Conservation (phyloP, 2,329 filamentous ascomycete species). For the Fusarium pseudoanthophilum region DNA sequence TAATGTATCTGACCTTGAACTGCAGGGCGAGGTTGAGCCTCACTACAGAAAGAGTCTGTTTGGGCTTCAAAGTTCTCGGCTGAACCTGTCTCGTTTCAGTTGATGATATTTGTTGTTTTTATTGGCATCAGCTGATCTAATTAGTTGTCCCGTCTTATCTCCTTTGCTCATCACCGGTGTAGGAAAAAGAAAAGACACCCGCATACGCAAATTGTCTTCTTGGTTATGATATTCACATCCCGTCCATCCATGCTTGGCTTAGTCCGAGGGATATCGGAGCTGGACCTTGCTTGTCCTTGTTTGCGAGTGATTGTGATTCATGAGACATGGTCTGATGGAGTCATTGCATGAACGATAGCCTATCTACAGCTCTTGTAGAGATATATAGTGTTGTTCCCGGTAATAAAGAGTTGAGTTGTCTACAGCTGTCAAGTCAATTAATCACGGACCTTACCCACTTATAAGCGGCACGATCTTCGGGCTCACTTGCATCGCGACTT, state of each 20-base stretch:
- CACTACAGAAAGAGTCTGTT: not conserved
- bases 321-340: not conserved
- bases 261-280: not conserved
- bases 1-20: not conserved
- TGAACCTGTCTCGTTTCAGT: not conserved
- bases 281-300: not conserved
- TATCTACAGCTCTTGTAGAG: not conserved
- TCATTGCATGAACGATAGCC: not conserved
- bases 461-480: constrained; percentile 37
- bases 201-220: constrained; percentile 5
- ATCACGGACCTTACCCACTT: constrained; percentile 31
- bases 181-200: constrained; percentile 27
- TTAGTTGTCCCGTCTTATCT: constrained; percentile 6
- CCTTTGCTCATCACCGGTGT: constrained; percentile 1
- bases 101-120: not conserved
- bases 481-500: constrained; percentile 40
- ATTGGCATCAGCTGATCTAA: not conserved
- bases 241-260: not conserved
- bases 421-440: not conserved
- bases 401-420: not conserved
- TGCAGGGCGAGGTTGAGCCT: constrained; percentile 12
- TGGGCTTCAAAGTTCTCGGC: not conserved
- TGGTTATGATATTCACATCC: not conserved
- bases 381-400: not conserved
- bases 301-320: not conserved